Conservation (phyloP, 2,329 filamentous ascomycete species). For the Aureobasidium sp. region DNA sequence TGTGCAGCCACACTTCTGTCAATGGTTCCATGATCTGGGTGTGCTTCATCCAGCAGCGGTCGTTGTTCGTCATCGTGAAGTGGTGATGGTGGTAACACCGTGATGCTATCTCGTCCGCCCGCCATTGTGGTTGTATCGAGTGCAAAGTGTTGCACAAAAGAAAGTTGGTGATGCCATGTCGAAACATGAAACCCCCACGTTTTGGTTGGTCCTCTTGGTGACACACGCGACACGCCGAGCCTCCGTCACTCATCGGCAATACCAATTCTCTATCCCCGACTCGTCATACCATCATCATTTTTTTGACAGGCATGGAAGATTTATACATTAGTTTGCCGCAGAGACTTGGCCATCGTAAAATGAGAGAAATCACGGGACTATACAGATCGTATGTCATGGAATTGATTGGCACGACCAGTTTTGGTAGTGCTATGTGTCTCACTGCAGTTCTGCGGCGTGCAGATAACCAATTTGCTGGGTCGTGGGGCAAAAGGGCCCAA, state of each 20-base stretch:
- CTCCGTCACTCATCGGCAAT: neutral
- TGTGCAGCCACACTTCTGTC: conserved; percentile 22
- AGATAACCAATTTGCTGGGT: too few species aligned
- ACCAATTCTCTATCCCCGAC: neutral
- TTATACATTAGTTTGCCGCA: neutral
- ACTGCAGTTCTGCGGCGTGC: too few species aligned
- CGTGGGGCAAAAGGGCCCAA: too few species aligned
- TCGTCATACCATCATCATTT: neutral
- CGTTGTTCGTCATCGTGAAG: conserved; percentile 18
- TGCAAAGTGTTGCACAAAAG: neutral
- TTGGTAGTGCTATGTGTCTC: too few species aligned
- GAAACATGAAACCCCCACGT: neutral
- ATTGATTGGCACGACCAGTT: too few species aligned
- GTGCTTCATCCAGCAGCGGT: conserved; percentile 17
- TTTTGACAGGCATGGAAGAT: neutral
- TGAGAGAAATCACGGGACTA: too few species aligned
- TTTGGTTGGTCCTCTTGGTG: neutral
- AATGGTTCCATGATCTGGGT: conserved; percentile 19
- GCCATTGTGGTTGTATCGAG: neutral
- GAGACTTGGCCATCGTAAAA: too few species aligned
- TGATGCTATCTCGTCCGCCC: neutral
- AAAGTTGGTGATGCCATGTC: neutral
- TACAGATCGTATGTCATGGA: too few species aligned
- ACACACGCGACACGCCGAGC: neutral
- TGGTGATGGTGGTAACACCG: conserved; percentile 15